These are phyloP conservation scores for Hypsizygus marmoreus DNA, from an alignment of 768 basidiomycete genomes.

Conservation along the genomic window DNA sequence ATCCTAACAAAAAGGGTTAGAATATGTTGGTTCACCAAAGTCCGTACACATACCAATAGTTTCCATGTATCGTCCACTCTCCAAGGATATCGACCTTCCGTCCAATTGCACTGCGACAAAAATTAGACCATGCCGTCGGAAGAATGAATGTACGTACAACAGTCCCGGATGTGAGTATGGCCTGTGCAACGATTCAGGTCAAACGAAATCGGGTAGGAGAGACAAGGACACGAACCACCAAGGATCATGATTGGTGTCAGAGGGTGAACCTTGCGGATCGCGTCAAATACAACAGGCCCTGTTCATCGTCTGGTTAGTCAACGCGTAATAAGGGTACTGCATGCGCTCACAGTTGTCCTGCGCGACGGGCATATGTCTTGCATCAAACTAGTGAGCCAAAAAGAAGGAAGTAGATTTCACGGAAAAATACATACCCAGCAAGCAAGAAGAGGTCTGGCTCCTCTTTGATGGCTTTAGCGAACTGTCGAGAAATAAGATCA, in stretches of 20 bases:
- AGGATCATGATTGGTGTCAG: constrained; percentile 79
- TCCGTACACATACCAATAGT: constrained; percentile 80
- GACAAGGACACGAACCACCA: constrained; percentile 48
- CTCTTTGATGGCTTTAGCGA: constrained; percentile 73
- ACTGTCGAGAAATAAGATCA: no score
- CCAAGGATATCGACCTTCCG: constrained; percentile 74
- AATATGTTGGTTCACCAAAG: no score
- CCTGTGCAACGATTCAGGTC: constrained; percentile 32
- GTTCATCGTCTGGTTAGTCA: constrained; percentile 4
- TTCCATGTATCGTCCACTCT: constrained; percentile 93
- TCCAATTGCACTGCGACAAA: constrained; percentile 59
- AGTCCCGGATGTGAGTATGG: constrained; percentile 82
- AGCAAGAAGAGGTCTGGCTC: constrained; percentile 84
- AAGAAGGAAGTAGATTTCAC: background rate
- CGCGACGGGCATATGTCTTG: constrained; percentile 84
- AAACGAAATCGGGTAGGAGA: background rate
- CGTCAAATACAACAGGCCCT: constrained; percentile 76
- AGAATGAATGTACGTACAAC: constrained; percentile 43
- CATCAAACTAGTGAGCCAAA: no score
- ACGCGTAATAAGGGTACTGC: background rate
- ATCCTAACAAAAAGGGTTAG: no score
- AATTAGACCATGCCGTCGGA: background rate
- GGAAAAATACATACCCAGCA: constrained; percentile 48
- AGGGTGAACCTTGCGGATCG: constrained; percentile 72
- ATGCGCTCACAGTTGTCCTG: constrained; percentile 60